Evolutionary conservation across 2,329 filamentous ascomycete genomes (phyloP).

Genomic region (Talaromyces funiculosus): DNA sequence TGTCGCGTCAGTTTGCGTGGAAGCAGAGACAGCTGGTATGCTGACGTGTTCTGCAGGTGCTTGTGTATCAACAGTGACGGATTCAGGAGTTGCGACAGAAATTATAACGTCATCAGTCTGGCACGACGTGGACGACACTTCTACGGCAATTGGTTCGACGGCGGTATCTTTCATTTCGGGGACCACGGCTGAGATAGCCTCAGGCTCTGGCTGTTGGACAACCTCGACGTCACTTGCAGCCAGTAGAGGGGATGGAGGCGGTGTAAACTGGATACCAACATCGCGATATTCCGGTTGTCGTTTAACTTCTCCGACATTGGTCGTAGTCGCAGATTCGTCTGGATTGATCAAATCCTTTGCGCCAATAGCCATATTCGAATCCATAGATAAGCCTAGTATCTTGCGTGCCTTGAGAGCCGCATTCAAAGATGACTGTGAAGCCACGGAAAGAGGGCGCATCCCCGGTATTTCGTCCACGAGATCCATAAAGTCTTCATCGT

Average conservation of each 20-base stretch:
- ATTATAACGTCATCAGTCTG: slow-evolving; percentile 39
- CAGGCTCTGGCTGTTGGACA: slow-evolving; percentile 21
- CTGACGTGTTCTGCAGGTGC: slow-evolving; percentile 11
- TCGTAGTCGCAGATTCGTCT: slow-evolving; percentile 11
- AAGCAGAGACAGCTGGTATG: slow-evolving; percentile 22
- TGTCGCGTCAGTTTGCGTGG: slow-evolving; percentile 18
- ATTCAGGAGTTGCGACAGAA: slow-evolving; percentile 31
- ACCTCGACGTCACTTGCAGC: slow-evolving; percentile 16
- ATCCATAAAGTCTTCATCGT: slow-evolving; percentile 62
- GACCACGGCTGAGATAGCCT: background rate
- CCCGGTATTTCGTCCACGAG: slow-evolving; percentile 63
- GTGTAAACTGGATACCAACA: slow-evolving; percentile 75
- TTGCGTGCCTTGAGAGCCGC: slow-evolving; percentile 39
- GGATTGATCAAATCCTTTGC: background rate
- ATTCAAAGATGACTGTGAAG: slow-evolving; percentile 32
- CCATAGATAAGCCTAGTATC: slow-evolving; percentile 41
- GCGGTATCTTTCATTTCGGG: slow-evolving; percentile 23
- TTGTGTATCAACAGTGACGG: slow-evolving; percentile 17
- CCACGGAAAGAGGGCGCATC: slow-evolving; percentile 44
- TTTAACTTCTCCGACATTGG: slow-evolving; percentile 47
- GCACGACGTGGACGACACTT: slow-evolving; percentile 39
- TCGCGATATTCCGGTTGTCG: slow-evolving; percentile 60
- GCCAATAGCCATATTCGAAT: slow-evolving; percentile 21
- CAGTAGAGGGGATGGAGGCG: slow-evolving; percentile 63
- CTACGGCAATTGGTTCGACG: slow-evolving; percentile 27